A percentile compares a stretch with the other conserved stretches of the same genome.
Evolutionary conservation across 129 eudicot genomes (phyloP).

Genomic region (Logfia minima): DNA sequence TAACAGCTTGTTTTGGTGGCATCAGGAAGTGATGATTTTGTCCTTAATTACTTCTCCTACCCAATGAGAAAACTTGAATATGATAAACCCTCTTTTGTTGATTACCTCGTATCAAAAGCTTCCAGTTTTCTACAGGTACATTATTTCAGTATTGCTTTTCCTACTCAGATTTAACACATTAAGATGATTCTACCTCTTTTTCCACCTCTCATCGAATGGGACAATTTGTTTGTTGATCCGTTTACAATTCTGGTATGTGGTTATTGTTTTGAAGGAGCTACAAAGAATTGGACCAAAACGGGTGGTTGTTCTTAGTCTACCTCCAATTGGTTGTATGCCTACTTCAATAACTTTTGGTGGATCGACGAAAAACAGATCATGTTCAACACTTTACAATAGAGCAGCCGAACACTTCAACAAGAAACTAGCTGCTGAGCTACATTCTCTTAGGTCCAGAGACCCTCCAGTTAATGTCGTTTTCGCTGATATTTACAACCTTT

Average conservation of each 20-base stretch:
- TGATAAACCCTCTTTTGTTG: conserved; percentile 44
- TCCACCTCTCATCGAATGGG: background rate
- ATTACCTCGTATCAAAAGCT: conserved; percentile 46
- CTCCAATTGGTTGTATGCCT: conserved; percentile 54
- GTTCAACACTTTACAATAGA: conserved; percentile 23
- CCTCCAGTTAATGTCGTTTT: conserved; percentile 40
- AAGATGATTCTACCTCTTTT: no score
- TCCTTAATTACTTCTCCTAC: conserved; percentile 53
- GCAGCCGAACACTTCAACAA: conserved; percentile 31
- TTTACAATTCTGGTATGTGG: background rate
- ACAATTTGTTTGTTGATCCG: background rate
- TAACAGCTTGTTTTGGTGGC: conserved; percentile 50
- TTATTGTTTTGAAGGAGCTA: conserved; percentile 23
- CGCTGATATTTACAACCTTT: conserved; percentile 39
- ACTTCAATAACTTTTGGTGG: conserved; percentile 34
- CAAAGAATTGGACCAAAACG: conserved; percentile 43
- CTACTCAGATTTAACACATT: no score
- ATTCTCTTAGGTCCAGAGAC: conserved; percentile 26
- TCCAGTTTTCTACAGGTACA: conserved; percentile 60
- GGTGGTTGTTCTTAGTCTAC: conserved; percentile 34
- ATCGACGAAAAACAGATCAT: conserved; percentile 26
- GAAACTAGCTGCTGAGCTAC: conserved; percentile 27
- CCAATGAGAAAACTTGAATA: conserved; percentile 44
- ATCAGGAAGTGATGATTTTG: conserved; percentile 64
- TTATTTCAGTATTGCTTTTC: background rate